Evolutionary conservation across 306 rosid species (phyloP), one percentile per base, ranked within the genome.

Genomic region (Potentilla sterilis): DNA sequence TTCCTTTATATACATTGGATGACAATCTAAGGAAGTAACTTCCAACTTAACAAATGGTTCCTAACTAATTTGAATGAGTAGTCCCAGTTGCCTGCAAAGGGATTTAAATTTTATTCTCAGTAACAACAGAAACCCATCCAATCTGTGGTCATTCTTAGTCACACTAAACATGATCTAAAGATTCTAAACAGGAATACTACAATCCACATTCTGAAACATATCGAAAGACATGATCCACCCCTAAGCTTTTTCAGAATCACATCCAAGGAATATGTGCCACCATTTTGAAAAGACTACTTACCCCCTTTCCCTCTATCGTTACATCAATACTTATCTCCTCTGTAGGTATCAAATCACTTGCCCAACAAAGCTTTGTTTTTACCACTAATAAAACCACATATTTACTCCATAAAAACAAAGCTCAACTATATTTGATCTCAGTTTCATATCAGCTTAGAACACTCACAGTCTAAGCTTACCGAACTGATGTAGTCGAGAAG

Each of bases 401-500:
- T 28, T 24, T 28, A 28, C 28, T 28, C 19, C 6, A 48, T 15
- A 16, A 1, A 48, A 52, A 52, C 58, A 52, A 11, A 28, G 34
- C 24, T 3, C 16, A 47, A 47, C 52, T 13, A 12, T 47, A 14
- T 47, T 47, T 47, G 6, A 12, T 46, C 5, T 37, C 3, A 37
- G 40, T 37, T 37, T 37, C 40, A 37, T 37, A 2, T 37, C 40
- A 37, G 2, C 40, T 37, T 37, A 37, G 40, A 37, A 28, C 28
- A 28, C 28, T 28, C 28, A 28, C 28, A 28, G 28, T 28, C 28
- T 1, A 28, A 28, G 28, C 28, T 28, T 32, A 92, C 97, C 14
- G 93, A 86, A 80, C 92, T 84, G 3, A 92, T 84, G 79, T 85
- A 92, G 66, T 90, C 92, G 12, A 95, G 87, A 63, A 95, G 97